Conservation (phyloP, 2,329 filamentous ascomycete genomes). For the Dactylellina parvicollis region DNA sequence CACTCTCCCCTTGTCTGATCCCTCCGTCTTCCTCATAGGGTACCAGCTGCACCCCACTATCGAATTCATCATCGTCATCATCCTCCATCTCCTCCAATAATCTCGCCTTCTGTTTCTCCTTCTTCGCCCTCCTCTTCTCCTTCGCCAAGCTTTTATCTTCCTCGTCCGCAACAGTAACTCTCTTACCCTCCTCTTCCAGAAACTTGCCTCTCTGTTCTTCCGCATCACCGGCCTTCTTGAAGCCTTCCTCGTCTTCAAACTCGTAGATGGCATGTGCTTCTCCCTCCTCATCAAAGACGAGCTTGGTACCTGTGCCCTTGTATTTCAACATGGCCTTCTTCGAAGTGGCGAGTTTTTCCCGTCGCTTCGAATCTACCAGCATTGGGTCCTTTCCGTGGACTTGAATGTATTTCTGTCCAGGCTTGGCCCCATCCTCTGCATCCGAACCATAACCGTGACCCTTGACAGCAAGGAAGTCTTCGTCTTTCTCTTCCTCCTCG, state of each 20-base stretch:
- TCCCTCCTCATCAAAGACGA: slow-evolving; percentile 93
- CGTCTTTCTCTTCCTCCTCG: slow-evolving; percentile 67
- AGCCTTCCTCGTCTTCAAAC: slow-evolving; percentile 84
- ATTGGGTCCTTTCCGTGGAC: slow-evolving; percentile 76
- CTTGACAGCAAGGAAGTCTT: slow-evolving; percentile 89
- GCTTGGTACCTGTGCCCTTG: slow-evolving; percentile 83
- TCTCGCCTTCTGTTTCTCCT: slow-evolving; percentile 75
- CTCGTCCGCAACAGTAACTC: slow-evolving; percentile 78
- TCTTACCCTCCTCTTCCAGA: slow-evolving; percentile 76
- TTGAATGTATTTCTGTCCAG: slow-evolving; percentile 70
- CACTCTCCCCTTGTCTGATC: slow-evolving; percentile 59
- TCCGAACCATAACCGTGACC: slow-evolving; percentile 80
- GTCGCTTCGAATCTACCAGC: slow-evolving; percentile 90
- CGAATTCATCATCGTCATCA: slow-evolving; percentile 59
- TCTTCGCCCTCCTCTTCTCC: slow-evolving; percentile 80
- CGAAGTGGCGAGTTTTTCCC: slow-evolving; percentile 91
- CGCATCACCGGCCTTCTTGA: slow-evolving; percentile 77
- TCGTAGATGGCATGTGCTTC: slow-evolving; percentile 86
- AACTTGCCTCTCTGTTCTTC: slow-evolving; percentile 81
- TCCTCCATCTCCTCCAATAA: slow-evolving; percentile 66
- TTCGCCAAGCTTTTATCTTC: slow-evolving; percentile 83
- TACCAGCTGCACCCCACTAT: slow-evolving; percentile 47
- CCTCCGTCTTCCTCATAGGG: slow-evolving; percentile 56
- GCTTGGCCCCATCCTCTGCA: slow-evolving; percentile 60
- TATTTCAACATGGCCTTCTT: slow-evolving; percentile 94